Conservation (phyloP, 1,139 yeast species). For the Sugiyamaella novakii region DNA sequence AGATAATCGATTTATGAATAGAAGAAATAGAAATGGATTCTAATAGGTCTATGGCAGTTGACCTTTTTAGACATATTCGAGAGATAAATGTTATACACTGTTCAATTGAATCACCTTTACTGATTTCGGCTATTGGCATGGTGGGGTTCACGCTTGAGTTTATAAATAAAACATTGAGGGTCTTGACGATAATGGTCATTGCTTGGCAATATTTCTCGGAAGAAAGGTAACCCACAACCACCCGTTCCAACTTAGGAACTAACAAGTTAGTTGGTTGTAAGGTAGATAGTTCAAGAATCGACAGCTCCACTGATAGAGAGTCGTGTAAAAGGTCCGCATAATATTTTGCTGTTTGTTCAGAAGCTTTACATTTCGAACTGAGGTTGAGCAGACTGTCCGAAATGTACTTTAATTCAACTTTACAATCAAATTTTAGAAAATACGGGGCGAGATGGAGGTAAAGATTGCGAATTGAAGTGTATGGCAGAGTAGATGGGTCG, state of each 20-base stretch:
- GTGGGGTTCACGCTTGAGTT: neutral
- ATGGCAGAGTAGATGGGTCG: conserved; percentile 1
- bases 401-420: conserved; percentile 10
- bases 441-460: conserved; percentile 1
- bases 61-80: conserved; percentile 6
- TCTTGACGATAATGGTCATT: conserved; percentile 1
- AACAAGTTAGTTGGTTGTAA: neutral
- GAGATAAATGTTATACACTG: conserved; percentile 7
- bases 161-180: conserved; percentile 1
- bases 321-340: conserved; percentile 2
- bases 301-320: conserved; percentile 7
- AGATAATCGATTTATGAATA: conserved; percentile 1
- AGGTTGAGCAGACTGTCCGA: conserved; percentile 15
- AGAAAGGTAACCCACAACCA: conserved; percentile 3
- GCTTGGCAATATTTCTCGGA: conserved; percentile 1
- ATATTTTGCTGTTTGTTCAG: neutral
- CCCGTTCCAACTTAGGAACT: conserved; percentile 9
- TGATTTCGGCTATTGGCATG: conserved; percentile 7
- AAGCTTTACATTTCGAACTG: conserved; percentile 7
- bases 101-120: neutral
- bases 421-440: neutral
- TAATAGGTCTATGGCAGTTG: neutral
- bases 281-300: neutral
- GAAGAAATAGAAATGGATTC: neutral
- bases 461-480: conserved; percentile 1